Evolutionary conservation across 2,329 filamentous ascomycete species (phyloP), one percentile per base, ranked within the genome.

Genomic region (Paracamarosporium sp.): DNA sequence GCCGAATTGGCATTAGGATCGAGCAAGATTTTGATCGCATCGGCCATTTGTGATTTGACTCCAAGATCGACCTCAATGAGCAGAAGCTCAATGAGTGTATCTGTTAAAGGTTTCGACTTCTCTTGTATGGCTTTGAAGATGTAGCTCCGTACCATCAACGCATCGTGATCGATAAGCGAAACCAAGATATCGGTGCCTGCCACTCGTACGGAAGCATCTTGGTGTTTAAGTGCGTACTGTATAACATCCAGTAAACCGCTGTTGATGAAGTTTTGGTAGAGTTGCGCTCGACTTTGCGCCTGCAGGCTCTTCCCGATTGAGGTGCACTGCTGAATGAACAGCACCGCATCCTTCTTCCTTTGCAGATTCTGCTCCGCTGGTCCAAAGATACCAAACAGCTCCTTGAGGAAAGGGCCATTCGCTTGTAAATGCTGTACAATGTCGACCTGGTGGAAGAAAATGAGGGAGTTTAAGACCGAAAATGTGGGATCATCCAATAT

Each of bases 401-500:
- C 92, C 64, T 88, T 88, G 27, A 98, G 80, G 70, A 97, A 97
- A 1, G 80, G 79, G 0, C 82, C 82, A 68, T 97, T 97, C 25
- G 83, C 84, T 76, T 97, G 93, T n/a, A 99, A 83, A 77, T 98
- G 92, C 71, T 94, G 91, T 48, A 99, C 90, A 72, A 99, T 97
- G 72, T 98, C 95, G 68, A 98, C 93, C 80, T 99, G 95, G 79
- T 98, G 95, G 83, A 96, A 99, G 81, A 97, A 99, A 66, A 99
- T 99, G 67, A 98, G 85, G 50, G 93, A 97, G 79, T 98, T 99
- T 63, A 99, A 88, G 25, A 98, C 93, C 24, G 92, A 96, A 76
- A 98, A 99, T 20, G 95, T 99, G 48, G 94, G 94, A 75, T 99
- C 95, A 78, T 99, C 95, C 60, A 99, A 84, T 62, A 99, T 98